Conservation (phyloP, 352 stramenopile species). For the Pythium chondricola region DNA sequence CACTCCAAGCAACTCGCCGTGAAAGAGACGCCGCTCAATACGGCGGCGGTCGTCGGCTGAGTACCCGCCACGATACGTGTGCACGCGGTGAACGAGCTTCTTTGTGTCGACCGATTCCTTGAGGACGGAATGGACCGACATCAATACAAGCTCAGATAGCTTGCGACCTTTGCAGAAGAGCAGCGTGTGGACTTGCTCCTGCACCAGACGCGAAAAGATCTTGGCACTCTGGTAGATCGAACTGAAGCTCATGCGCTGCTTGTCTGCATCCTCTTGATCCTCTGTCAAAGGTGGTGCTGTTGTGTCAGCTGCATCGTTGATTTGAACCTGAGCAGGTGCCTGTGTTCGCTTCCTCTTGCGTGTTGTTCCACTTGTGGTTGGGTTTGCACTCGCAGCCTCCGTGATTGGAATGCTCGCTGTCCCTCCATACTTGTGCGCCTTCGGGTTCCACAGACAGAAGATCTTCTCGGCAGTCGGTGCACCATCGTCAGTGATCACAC, state of each 20-base stretch:
- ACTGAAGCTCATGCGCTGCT: constrained; percentile 29
- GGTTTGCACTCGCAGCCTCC: background rate
- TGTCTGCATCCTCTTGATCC: constrained; percentile 11
- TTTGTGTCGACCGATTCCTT: constrained; percentile 31
- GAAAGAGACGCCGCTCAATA: constrained; percentile 95
- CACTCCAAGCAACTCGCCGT: constrained; percentile 91
- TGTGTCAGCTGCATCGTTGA: too few species aligned
- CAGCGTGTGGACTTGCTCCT: constrained; percentile 88
- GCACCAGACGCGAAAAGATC: constrained; percentile 90
- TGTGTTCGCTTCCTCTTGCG: background rate
- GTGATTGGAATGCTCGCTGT: background rate
- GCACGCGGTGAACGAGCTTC: constrained; percentile 64
- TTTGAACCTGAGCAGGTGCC: too few species aligned
- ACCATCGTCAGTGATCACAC: constrained; percentile 86
- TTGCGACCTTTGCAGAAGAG: constrained; percentile 94
- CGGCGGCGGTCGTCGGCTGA: constrained; percentile 81
- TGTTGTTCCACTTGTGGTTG: background rate
- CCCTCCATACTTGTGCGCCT: constrained; percentile 17
- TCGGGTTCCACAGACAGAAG: constrained; percentile 96
- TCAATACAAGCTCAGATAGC: constrained; percentile 90
- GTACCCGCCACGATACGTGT: constrained; percentile 96
- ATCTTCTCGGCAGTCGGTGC: constrained; percentile 88
- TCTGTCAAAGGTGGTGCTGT: background rate
- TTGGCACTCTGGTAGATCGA: constrained; percentile 88
- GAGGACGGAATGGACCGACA: constrained; percentile 75